phyloP scores from a whole-genome alignment of 176 grass and related monocot species.

The Musa beccarii region DNA sequence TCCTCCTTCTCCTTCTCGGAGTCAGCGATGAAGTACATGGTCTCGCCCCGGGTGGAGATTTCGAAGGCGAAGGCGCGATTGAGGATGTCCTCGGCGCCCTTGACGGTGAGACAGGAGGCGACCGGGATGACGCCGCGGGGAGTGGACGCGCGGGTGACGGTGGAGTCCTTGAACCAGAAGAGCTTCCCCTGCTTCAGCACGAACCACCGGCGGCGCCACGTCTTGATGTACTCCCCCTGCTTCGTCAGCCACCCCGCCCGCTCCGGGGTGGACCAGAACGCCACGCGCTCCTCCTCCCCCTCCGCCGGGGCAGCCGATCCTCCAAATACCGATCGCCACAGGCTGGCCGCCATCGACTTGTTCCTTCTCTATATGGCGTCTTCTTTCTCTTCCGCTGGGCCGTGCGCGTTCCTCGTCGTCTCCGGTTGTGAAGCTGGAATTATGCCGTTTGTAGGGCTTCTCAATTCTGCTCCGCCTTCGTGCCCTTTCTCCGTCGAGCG shows the following conservation, averaged over 20 bases:
- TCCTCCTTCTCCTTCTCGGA: conserved; percentile 98
- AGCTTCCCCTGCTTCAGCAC: conserved; percentile 90
- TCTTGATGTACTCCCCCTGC: conserved; percentile 99
- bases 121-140: conserved; percentile 83
- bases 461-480: not conserved
- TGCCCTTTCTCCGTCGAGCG: too few relatives aligned
- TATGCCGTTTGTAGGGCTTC: not conserved
- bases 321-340: conserved; percentile 59
- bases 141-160: conserved; percentile 52
- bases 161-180: conserved; percentile 95
- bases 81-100: conserved; percentile 90
- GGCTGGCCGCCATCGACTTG: conserved; percentile 47
- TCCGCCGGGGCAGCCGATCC: conserved; percentile 17
- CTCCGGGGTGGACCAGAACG: conserved; percentile 83
- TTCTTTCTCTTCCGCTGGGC: too few relatives aligned
- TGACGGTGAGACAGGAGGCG: conserved; percentile 79
- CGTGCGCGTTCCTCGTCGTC: too few relatives aligned
- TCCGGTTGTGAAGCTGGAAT: too few relatives aligned
- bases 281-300: conserved; percentile 43
- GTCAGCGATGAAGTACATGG: conserved; percentile 99
- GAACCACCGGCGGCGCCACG: conserved; percentile 95
- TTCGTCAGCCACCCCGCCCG: conserved; percentile 78
- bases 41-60: conserved; percentile 65
- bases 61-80: conserved; percentile 89
- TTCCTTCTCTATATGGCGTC: too few relatives aligned